Evolutionary conservation across 73 alveolate genomes (phyloP).

Genomic region (Uronychia binucleata): DNA sequence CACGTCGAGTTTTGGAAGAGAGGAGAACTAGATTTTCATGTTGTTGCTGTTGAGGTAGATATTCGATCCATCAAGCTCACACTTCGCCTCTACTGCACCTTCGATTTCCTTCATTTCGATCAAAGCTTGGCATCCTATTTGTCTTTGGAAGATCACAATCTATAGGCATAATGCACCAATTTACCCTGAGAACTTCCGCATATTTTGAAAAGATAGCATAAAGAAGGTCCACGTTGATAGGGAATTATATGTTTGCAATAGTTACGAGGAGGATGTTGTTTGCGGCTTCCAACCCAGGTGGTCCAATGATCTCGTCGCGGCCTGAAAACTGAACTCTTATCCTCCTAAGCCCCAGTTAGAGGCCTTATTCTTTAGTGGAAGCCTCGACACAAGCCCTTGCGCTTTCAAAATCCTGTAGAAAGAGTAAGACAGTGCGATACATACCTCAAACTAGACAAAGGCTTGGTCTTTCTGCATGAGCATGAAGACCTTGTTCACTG

Average conservation of each 20-base stretch:
- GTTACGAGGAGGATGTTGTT: conserved; percentile 45
- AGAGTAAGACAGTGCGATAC: not conserved
- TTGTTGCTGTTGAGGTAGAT: conserved; percentile 33
- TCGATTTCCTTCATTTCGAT: conserved; percentile 27
- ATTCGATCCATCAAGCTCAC: conserved; percentile 25
- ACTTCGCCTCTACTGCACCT: conserved; percentile 31
- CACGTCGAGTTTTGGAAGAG: conserved; percentile 26
- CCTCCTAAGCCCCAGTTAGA: conserved; percentile 12
- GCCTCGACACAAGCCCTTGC: conserved; percentile 47
- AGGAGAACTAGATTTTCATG: conserved; percentile 49
- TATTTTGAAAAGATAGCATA: conserved; percentile 23
- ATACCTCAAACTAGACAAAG: conserved; percentile 37
- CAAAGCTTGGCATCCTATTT: conserved; percentile 45
- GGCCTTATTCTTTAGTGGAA: conserved; percentile 11
- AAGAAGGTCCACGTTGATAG: conserved; percentile 44
- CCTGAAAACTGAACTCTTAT: conserved; percentile 37
- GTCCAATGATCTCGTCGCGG: conserved; percentile 17
- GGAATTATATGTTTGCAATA: conserved; percentile 27
- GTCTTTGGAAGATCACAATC: conserved; percentile 45
- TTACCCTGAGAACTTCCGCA: conserved; percentile 31
- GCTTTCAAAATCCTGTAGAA: not conserved
- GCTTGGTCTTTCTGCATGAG: conserved; percentile 55
- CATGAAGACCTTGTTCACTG: conserved; percentile 24
- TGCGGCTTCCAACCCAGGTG: not conserved
- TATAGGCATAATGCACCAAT: too few species aligned